phyloP scores from a whole-genome alignment of 148 eudicot genomes.

The Mesembryanthemum crystallinum region DNA sequence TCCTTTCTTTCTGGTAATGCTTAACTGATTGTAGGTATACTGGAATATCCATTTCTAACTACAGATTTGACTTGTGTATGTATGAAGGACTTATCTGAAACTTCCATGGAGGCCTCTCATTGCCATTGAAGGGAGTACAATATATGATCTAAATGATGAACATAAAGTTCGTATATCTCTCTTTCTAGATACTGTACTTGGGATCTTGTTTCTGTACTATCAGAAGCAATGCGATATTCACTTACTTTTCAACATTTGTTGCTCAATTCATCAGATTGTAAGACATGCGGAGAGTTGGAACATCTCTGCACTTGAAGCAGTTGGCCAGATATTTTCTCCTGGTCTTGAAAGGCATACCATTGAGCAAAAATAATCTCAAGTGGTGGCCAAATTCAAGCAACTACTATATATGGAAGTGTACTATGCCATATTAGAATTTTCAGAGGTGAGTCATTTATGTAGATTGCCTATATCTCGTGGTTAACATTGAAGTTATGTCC shows the following conservation, averaged over 20 bases:
- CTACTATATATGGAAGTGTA: neutral
- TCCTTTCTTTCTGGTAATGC: neutral
- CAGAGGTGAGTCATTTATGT: neutral
- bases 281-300: conserved; percentile 90
- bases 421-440: neutral
- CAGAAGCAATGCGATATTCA: neutral
- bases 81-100: conserved; percentile 77
- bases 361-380: conserved; percentile 11
- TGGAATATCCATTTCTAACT: neutral
- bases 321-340: conserved; percentile 82
- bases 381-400: conserved; percentile 12
- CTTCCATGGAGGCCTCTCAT: conserved; percentile 96
- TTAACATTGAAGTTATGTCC: neutral
- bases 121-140: conserved; percentile 69
- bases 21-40: neutral
- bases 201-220: neutral
- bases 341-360: conserved; percentile 29
- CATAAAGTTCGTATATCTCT: conserved; percentile 46
- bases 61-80: neutral
- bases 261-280: conserved; percentile 47
- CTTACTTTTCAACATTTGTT: conserved; percentile 1
- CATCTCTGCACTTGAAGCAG: conserved; percentile 81
- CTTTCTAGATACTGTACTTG: neutral
- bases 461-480: neutral
- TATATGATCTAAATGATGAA: conserved; percentile 56